phyloP scores from a whole-genome alignment of 2,329 filamentous ascomycete species.

The Botrytis elliptica region DNA sequence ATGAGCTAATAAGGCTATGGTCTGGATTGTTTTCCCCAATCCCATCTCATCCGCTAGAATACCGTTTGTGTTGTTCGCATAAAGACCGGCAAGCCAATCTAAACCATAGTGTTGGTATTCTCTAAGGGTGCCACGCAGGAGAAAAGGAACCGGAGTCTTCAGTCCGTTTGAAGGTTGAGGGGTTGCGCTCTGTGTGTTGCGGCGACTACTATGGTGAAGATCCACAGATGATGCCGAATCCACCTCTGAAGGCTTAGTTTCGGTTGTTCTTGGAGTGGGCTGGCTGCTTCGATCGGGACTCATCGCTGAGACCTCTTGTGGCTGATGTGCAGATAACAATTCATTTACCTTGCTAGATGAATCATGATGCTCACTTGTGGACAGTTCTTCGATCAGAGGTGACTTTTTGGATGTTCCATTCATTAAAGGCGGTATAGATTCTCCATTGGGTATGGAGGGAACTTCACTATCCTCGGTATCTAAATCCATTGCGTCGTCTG shows the following conservation, averaged over 20 bases:
- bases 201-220: conserved; percentile 34
- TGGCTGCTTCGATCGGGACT: conserved; percentile 41
- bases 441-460: conserved; percentile 34
- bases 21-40: conserved; percentile 96
- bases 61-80: conserved; percentile 89
- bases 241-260: conserved; percentile 38
- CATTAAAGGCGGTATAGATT: conserved; percentile 6
- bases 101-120: conserved; percentile 97
- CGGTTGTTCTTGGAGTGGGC: conserved; percentile 41
- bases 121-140: conserved; percentile 83
- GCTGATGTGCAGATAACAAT: neutral
- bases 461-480: conserved; percentile 36
- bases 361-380: conserved; percentile 10
- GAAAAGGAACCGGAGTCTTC: conserved; percentile 74
- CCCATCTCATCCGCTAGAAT: conserved; percentile 99
- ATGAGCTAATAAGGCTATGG: conserved; percentile 89
- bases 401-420: conserved; percentile 4
- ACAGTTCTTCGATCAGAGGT: conserved; percentile 14
- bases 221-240: conserved; percentile 41
- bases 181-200: conserved; percentile 42
- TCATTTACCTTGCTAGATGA: neutral
- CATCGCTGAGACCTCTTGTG: conserved; percentile 26
- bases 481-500: conserved; percentile 12
- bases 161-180: conserved; percentile 42
- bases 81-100: conserved; percentile 93